Evolutionary conservation across 306 rosid genomes (phyloP).

Genomic region (Inga leiocalycina): DNA sequence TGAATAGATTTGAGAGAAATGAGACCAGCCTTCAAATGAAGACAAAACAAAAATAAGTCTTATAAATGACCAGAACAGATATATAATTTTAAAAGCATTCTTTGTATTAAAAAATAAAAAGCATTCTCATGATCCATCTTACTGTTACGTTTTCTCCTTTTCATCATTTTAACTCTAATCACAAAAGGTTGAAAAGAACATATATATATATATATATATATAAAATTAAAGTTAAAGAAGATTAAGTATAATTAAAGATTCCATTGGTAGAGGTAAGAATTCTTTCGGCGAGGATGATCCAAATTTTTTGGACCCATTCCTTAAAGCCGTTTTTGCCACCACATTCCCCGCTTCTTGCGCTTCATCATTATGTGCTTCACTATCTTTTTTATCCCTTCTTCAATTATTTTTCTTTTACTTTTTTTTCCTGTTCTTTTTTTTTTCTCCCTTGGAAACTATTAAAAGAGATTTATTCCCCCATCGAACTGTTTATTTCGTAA

Average conservation of each 20-base stretch:
- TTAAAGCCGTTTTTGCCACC: slow-evolving; percentile 10
- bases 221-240: slow-evolving; percentile 38
- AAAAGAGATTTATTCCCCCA: too few relatives aligned
- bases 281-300: slow-evolving; percentile 29
- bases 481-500: slow-evolving; percentile 11
- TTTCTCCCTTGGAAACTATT: not conserved
- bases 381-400: slow-evolving; percentile 4
- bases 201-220: too few relatives aligned
- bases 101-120: too few relatives aligned
- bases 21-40: too few relatives aligned
- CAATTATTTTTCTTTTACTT: not conserved
- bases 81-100: too few relatives aligned
- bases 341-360: slow-evolving; percentile 36
- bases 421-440: not conserved
- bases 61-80: too few relatives aligned
- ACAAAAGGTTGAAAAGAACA: not conserved
- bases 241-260: slow-evolving; percentile 11
- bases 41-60: too few relatives aligned
- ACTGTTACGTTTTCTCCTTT: slow-evolving; percentile 13
- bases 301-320: slow-evolving; percentile 38
- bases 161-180: slow-evolving; percentile 20
- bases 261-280: slow-evolving; percentile 11
- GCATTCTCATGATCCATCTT: too few relatives aligned
- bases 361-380: slow-evolving; percentile 33
- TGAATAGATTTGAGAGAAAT: too few relatives aligned